Base-by-base conservation (phyloP, 768 basidiomycete genomes). In the Phanerochaete carnosa region DNA sequence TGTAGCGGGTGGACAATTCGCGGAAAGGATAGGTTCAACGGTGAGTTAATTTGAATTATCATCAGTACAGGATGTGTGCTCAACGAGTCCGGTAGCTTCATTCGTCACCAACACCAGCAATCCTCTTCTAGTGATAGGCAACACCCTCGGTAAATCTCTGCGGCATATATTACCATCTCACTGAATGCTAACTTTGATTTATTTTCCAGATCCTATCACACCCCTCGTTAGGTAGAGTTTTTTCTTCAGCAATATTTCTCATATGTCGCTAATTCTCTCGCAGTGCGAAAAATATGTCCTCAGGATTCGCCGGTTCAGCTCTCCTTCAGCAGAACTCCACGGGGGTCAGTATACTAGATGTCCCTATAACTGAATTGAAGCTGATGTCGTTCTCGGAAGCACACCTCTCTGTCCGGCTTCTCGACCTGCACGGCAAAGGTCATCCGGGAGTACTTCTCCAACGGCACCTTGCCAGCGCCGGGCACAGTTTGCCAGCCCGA, bases 381-480 rank as follows among this genome's bases (percentile, higher is more conserved):
- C 29, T 32, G n/a, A 30, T 19, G 7, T 1, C 2, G 32, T 23
- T 28, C 23, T 9, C 9, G 19, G 7, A 45, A 57, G 56, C 56
- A 57, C 22, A 23, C 43, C 19, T 45, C 45, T 66, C 69, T 11
- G n/a, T 45, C 56, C 6, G 45, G 39, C 15, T 47, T 45, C 39
- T 79, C 77, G 6, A 51, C 65, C 4, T 80, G 78, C 64, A 74
- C 76, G 5, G 62, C 66, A 13, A 59, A 55, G 33, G 61, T 75
- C 60, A 67, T 83, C 30, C 71, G 73, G 11, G 67, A 69, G 1
- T 82, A 81, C 64, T 79, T 82, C 55, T 54, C 68, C 1, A 57
- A 74, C 9, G 80, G 81, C 2, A 73, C 69, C 1, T 65, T 82
- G 1, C 81, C 81, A 1, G 58, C 65, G 12, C 68, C 70, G 7